These are phyloP conservation scores for Vinca minor DNA, from an alignment of 257 asterid species.

Conservation along the genomic window DNA sequence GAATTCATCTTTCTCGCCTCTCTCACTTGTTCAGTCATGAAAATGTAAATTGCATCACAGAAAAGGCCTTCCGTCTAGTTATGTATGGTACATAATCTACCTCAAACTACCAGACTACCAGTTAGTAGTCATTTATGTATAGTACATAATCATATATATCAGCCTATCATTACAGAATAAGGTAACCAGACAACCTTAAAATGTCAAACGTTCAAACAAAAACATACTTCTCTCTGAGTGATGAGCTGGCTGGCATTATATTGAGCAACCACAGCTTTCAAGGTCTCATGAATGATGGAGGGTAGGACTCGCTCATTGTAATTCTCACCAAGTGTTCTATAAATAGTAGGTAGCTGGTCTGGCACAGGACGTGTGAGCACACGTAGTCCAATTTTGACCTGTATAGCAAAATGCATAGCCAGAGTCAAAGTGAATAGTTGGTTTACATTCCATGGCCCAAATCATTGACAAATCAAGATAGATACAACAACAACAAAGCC, in stretches of 20 bases:
- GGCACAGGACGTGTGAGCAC: constrained; percentile 85
- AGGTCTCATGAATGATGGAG: constrained; percentile 80
- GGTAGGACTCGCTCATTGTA: constrained; percentile 84
- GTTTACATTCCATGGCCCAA: not conserved
- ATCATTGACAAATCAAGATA: not conserved
- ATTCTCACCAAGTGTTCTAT: constrained; percentile 77
- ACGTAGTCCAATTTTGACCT: constrained; percentile 90
- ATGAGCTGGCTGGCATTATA: constrained; percentile 92
- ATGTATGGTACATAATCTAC: not conserved
- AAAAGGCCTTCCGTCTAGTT: not conserved
- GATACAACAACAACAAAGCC: too few species aligned
- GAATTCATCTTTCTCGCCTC: not conserved
- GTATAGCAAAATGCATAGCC: constrained; percentile 15
- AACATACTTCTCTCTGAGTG: constrained; percentile 85
- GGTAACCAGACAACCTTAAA: not conserved
- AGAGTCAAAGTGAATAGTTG: not conserved
- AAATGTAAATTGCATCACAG: not conserved
- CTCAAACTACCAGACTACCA: not conserved
- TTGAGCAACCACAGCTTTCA: constrained; percentile 88
- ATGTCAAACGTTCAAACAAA: not conserved
- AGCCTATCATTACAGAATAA: not conserved
- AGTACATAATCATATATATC: not conserved
- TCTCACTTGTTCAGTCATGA: not conserved
- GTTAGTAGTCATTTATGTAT: not conserved
- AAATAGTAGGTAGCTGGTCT: constrained; percentile 75